These are phyloP conservation scores for Vigna mungo DNA, from an alignment of 306 rosid species.

Conservation along the genomic window DNA sequence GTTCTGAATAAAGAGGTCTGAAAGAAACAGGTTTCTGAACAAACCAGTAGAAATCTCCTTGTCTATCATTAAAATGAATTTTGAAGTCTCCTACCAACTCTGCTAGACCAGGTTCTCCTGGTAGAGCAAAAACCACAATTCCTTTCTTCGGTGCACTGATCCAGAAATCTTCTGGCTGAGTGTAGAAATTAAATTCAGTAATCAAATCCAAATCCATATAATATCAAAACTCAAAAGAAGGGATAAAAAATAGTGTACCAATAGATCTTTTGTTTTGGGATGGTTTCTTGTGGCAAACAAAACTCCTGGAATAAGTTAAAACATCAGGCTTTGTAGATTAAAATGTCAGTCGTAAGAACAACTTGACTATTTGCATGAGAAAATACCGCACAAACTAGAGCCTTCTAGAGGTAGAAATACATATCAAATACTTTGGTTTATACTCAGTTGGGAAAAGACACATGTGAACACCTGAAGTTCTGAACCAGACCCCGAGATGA, in stretches of 20 bases:
- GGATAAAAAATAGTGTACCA: slow-evolving; percentile 59
- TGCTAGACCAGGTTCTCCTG: slow-evolving; percentile 93
- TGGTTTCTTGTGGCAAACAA: slow-evolving; percentile 80
- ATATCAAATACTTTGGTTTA: slow-evolving; percentile 5
- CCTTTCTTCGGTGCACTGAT: slow-evolving; percentile 88
- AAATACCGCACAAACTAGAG: slow-evolving; percentile 22
- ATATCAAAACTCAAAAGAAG: not conserved
- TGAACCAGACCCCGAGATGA: slow-evolving; percentile 7
- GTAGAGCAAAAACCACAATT: slow-evolving; percentile 86
- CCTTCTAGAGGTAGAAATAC: slow-evolving; percentile 11
- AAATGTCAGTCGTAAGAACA: slow-evolving; percentile 35
- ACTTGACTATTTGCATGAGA: slow-evolving; percentile 33
- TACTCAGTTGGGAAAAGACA: slow-evolving; percentile 19
- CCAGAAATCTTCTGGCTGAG: slow-evolving; percentile 96
- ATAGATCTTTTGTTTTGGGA: slow-evolving; percentile 81
- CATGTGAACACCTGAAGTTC: not conserved
- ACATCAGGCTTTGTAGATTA: slow-evolving; percentile 35
- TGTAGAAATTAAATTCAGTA: slow-evolving; percentile 31
- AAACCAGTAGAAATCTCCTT: slow-evolving; percentile 97
- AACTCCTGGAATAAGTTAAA: slow-evolving; percentile 66
- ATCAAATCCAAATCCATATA: slow-evolving; percentile 30
- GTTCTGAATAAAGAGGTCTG: not conserved
- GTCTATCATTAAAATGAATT: slow-evolving; percentile 86
- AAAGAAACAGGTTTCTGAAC: slow-evolving; percentile 35
- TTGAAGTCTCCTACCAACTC: slow-evolving; percentile 92